Percentiles rank a stretch among this genome's conserved stretches.
phyloP scores from a whole-genome alignment of 345 rosid genomes.

The Syzygium aromaticum region DNA sequence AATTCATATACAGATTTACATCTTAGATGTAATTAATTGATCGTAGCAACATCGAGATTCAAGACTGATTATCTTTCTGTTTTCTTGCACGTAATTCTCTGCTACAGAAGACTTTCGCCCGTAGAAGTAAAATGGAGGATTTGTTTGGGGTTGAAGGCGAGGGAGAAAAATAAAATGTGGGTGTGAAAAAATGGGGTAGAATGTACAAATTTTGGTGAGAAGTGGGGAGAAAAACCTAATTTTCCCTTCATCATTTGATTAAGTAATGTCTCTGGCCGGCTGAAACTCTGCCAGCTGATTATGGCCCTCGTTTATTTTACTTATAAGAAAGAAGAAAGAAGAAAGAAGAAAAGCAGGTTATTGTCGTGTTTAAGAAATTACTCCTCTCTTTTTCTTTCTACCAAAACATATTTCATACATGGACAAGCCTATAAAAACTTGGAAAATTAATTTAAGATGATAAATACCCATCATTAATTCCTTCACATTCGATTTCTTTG shows the following conservation, averaged over 20 bases:
- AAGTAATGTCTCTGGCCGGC: background rate
- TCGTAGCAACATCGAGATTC: background rate
- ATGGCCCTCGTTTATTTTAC: background rate
- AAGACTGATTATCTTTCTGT: background rate
- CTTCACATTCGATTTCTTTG: background rate
- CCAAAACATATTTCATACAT: background rate
- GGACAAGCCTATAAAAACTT: background rate
- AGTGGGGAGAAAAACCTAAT: background rate
- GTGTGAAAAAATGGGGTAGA: background rate
- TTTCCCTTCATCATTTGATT: background rate
- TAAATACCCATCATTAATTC: background rate
- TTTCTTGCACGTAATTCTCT: background rate
- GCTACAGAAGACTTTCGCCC: background rate
- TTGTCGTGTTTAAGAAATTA: background rate
- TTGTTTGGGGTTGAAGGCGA: background rate
- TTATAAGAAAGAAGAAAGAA: background rate
- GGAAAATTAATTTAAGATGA: background rate
- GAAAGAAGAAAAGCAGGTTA: background rate
- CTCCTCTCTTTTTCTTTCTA: background rate
- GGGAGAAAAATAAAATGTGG: background rate
- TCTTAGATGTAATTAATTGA: background rate
- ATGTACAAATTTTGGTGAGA: background rate
- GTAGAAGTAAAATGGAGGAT: background rate
- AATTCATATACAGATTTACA: background rate
- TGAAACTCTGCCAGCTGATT: background rate